Evolutionary conservation across 768 basidiomycete species (phyloP).

Genomic region (Suillus spraguei): DNA sequence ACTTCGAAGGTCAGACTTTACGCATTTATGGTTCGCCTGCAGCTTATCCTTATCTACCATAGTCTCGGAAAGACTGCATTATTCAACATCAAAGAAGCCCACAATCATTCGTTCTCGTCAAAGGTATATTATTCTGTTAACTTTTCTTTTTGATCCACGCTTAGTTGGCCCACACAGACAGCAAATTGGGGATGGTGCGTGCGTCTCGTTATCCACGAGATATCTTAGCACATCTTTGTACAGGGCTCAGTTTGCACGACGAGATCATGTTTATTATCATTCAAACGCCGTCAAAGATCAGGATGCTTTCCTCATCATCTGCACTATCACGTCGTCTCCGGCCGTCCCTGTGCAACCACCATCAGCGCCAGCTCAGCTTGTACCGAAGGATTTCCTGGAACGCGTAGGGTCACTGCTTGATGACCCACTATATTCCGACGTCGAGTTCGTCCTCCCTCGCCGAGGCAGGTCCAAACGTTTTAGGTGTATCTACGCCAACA

Average conservation of each 20-base stretch:
- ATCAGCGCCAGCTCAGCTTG: constrained; percentile 47
- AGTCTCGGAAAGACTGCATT: constrained; percentile 51
- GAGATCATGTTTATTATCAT: constrained; percentile 70
- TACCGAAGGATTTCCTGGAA: constrained; percentile 68
- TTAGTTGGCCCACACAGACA: constrained; percentile 44
- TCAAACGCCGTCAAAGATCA: constrained; percentile 50
- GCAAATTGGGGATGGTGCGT: constrained; percentile 87
- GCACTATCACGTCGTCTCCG: constrained; percentile 75
- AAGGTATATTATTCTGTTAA: constrained; percentile 42
- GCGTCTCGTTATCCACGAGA: constrained; percentile 1
- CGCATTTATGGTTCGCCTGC: neutral
- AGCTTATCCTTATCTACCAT: constrained; percentile 3
- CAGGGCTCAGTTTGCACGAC: constrained; percentile 79
- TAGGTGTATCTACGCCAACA: constrained; percentile 66
- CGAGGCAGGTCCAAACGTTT: constrained; percentile 38
- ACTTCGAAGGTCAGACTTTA: constrained; percentile 58
- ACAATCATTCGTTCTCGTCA: constrained; percentile 80
- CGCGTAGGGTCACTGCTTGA: constrained; percentile 77
- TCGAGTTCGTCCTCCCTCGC: constrained; percentile 74
- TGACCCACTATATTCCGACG: constrained; percentile 83
- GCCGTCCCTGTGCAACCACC: constrained; percentile 49
- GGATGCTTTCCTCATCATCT: constrained; percentile 76
- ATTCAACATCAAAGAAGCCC: constrained; percentile 75
- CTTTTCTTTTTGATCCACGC: constrained; percentile 18
- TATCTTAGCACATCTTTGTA: constrained; percentile 8